These are phyloP conservation scores for Schizopora paradoxa DNA, from an alignment of 1,284 basidiomycete genomes.

Conservation along the genomic window DNA sequence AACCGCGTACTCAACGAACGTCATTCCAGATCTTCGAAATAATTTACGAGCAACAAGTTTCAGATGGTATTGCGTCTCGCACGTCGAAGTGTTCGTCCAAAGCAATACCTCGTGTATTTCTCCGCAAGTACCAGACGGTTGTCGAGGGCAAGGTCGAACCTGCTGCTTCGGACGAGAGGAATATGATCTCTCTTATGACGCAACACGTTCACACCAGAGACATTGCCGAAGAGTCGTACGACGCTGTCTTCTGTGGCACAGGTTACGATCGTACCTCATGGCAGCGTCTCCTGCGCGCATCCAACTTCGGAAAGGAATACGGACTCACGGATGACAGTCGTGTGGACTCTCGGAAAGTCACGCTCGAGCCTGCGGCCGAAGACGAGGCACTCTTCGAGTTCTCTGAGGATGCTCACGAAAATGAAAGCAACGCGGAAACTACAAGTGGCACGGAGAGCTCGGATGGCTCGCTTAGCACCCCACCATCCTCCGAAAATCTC, in stretches of 20 bases:
- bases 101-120: conserved; percentile 30
- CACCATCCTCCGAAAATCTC: conserved; percentile 29
- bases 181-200: conserved; percentile 31
- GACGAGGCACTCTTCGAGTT: neutral
- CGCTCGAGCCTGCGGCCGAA: neutral
- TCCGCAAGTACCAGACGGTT: conserved; percentile 37
- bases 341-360: conserved; percentile 19
- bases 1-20: conserved; percentile 3
- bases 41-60: conserved; percentile 50
- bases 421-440: neutral
- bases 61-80: conserved; percentile 37
- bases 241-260: conserved; percentile 51
- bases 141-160: conserved; percentile 31
- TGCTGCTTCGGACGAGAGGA: conserved; percentile 14
- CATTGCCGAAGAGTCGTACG: conserved; percentile 36
- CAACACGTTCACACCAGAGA: conserved; percentile 34
- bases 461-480: conserved; percentile 20
- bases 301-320: conserved; percentile 38
- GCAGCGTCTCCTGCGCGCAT: conserved; percentile 40
- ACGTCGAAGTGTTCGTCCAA: conserved; percentile 19
- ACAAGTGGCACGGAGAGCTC: neutral
- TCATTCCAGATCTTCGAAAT: conserved; percentile 42
- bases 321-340: conserved; percentile 31
- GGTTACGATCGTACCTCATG: conserved; percentile 51
- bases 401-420: neutral